Percentiles rank a stretch among this genome's conserved stretches.
Evolutionary conservation across 345 rosid species (phyloP).

Genomic region (Sisymbrium irio): DNA sequence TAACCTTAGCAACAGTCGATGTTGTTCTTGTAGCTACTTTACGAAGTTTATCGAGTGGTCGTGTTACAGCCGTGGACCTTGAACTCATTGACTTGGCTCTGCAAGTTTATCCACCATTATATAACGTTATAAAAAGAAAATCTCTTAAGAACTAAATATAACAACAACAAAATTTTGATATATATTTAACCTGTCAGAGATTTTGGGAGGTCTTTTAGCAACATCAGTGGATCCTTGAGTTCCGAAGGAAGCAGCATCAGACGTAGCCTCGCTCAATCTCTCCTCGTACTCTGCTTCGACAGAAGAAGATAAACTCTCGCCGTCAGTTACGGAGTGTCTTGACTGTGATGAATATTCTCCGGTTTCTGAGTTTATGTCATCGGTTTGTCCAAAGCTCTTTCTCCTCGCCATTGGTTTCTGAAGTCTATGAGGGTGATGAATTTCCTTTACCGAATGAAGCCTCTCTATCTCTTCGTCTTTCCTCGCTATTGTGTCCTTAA

Average conservation of each 20-base stretch:
- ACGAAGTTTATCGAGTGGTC: constrained; percentile 31
- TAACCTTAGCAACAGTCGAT: constrained; percentile 37
- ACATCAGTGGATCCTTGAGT: constrained; percentile 42
- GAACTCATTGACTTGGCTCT: constrained; percentile 29
- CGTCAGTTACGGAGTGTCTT: constrained; percentile 33
- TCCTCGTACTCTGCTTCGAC: constrained; percentile 44
- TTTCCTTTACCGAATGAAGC: constrained; percentile 58
- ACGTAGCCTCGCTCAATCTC: constrained; percentile 43
- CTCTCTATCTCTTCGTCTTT: constrained; percentile 89
- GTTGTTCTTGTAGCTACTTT: constrained; percentile 35
- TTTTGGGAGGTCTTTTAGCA: constrained; percentile 31
- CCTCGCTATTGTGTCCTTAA: constrained; percentile 70
- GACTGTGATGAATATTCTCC: constrained; percentile 26
- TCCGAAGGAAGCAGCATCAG: constrained; percentile 44
- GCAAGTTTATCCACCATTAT: background rate
- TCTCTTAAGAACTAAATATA: background rate
- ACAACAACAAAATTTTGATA: background rate
- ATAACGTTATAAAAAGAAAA: background rate
- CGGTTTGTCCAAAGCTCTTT: constrained; percentile 38
- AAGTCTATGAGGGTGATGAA: constrained; percentile 23
- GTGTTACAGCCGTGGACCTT: constrained; percentile 21
- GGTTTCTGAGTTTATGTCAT: constrained; percentile 35
- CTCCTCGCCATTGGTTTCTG: constrained; percentile 21
- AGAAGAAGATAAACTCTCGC: constrained; percentile 25
- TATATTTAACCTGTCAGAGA: constrained; percentile 43